Percentiles rank a stretch among this genome's conserved stretches.
Conservation (phyloP, 306 rosid genomes). For the Vicia faba region DNA sequence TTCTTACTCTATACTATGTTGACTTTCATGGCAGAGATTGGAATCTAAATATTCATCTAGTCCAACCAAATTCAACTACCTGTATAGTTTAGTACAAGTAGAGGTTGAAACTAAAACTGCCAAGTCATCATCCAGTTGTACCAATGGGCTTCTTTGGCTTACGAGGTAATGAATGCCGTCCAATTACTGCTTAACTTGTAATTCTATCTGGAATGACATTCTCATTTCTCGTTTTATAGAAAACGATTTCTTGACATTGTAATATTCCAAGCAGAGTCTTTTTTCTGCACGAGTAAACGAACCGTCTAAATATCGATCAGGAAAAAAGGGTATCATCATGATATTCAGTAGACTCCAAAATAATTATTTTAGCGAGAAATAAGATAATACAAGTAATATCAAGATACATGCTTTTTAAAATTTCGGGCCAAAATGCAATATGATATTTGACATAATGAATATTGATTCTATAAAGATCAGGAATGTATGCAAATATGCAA, state of each 20-base stretch:
- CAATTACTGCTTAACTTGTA: too few species aligned
- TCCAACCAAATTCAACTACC: constrained; percentile 58
- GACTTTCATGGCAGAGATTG: constrained; percentile 72
- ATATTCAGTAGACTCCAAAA: neutral
- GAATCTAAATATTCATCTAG: constrained; percentile 66
- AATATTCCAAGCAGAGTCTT: neutral
- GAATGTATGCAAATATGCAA: neutral
- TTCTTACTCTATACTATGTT: constrained; percentile 40
- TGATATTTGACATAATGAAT: constrained; percentile 14
- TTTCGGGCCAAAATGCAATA: constrained; percentile 10
- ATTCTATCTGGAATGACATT: constrained; percentile 30
- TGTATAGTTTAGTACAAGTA: constrained; percentile 75
- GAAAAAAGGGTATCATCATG: neutral
- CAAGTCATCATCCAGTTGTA: constrained; percentile 88
- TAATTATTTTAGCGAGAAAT: constrained; percentile 4
- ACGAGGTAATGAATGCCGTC: constrained; percentile 64
- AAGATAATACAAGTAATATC: neutral
- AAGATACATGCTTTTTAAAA: too few species aligned
- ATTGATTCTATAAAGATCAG: constrained; percentile 6
- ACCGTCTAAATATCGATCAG: neutral
- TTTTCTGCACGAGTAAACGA: constrained; percentile 1
- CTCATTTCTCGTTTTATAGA: constrained; percentile 14
- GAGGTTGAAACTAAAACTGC: constrained; percentile 84
- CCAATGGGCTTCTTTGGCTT: constrained; percentile 99
- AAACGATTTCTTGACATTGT: neutral